phyloP scores from a whole-genome alignment of 331 rosid species.

The Telfairia occidentalis region DNA sequence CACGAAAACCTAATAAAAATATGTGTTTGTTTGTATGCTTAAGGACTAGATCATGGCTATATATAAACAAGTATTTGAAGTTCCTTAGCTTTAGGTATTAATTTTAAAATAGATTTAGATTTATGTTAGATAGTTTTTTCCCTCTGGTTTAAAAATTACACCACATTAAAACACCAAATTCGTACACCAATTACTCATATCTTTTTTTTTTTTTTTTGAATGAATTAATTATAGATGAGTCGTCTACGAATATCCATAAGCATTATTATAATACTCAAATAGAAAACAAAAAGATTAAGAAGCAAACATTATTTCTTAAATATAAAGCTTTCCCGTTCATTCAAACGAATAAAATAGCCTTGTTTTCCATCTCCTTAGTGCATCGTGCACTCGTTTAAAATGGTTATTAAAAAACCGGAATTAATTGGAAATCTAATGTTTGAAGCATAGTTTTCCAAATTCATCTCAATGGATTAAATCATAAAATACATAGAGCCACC shows the following conservation, averaged over 20 bases:
- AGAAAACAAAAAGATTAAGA: not conserved
- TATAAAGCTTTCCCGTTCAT: not conserved
- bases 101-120: not conserved
- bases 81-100: no score
- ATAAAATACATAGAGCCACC: conserved; percentile 1
- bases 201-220: no score
- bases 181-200: not conserved
- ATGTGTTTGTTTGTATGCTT: no score
- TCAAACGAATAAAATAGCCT: not conserved
- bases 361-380: not conserved
- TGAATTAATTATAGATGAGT: not conserved
- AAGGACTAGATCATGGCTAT: no score
- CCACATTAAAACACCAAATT: no score
- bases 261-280: not conserved
- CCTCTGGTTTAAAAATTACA: no score
- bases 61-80: no score
- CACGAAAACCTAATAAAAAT: no score
- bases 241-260: not conserved
- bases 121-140: no score
- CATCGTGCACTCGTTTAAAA: not conserved
- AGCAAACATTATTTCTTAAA: not conserved
- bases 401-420: not conserved
- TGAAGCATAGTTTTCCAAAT: not conserved
- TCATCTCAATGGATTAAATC: not conserved
- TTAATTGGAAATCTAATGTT: not conserved